A percentile compares a stretch with the other conserved stretches of the same genome.
These are phyloP conservation scores for Colletotrichum tamarilloi DNA, from an alignment of 2,329 filamentous ascomycete genomes.

Conservation along the genomic window DNA sequence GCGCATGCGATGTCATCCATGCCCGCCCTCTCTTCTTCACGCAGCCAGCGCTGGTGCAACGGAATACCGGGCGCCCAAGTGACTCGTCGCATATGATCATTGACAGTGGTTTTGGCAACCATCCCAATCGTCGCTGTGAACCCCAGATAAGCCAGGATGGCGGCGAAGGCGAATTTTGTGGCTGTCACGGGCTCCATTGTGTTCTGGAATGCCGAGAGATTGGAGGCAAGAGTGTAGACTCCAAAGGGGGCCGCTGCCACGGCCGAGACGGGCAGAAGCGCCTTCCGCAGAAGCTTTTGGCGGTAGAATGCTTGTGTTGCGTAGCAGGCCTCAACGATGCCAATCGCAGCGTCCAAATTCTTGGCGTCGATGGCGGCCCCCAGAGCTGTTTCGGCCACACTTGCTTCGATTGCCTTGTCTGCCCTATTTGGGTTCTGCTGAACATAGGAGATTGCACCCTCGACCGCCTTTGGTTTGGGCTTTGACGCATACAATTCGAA, in stretches of 20 bases:
- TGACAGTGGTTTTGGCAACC: constrained; percentile 85
- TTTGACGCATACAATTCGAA: constrained; percentile 89
- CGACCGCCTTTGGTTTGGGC: constrained; percentile 72
- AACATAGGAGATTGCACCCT: constrained; percentile 69
- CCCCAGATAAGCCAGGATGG: constrained; percentile 84
- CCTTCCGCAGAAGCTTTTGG: constrained; percentile 74
- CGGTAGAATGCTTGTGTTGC: constrained; percentile 73
- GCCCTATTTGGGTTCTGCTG: constrained; percentile 75
- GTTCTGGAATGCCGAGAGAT: constrained; percentile 73
- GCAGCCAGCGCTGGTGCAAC: constrained; percentile 83
- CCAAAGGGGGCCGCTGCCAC: constrained; percentile 71
- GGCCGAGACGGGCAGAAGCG: constrained; percentile 68
- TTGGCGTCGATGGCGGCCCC: constrained; percentile 82
- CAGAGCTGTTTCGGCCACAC: constrained; percentile 78
- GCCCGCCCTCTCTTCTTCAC: constrained; percentile 90
- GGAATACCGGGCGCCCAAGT: constrained; percentile 89
- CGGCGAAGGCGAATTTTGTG: constrained; percentile 82
- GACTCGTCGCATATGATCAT: constrained; percentile 95
- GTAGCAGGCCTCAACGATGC: constrained; percentile 78
- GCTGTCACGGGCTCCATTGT: constrained; percentile 82
- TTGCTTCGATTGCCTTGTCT: constrained; percentile 77
- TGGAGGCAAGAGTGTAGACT: constrained; percentile 76
- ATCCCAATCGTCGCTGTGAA: constrained; percentile 86
- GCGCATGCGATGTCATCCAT: constrained; percentile 87
- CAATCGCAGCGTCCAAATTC: constrained; percentile 81